phyloP scores from a whole-genome alignment of 768 basidiomycete species.

The Boletus speciosus region DNA sequence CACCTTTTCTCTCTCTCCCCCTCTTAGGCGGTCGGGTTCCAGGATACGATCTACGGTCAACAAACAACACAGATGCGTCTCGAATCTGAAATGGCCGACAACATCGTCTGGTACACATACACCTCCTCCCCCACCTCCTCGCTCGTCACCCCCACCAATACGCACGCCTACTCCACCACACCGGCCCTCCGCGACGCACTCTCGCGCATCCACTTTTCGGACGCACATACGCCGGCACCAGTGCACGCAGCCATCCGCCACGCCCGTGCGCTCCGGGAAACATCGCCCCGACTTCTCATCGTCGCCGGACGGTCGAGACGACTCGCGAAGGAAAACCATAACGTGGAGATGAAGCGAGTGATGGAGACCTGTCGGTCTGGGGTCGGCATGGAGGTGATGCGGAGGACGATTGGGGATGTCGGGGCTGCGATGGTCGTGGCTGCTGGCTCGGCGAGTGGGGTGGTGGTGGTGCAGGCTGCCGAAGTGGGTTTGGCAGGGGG shows the following conservation, averaged over 20 bases:
- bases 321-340: slow-evolving; percentile 70
- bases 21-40: slow-evolving; percentile 37
- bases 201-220: slow-evolving; percentile 65
- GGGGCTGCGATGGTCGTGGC: slow-evolving; percentile 70
- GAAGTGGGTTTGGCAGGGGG: neutral
- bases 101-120: slow-evolving; percentile 68
- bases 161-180: neutral
- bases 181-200: slow-evolving; percentile 34
- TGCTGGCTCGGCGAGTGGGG: slow-evolving; percentile 47
- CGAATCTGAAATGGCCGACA: slow-evolving; percentile 83
- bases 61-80: slow-evolving; percentile 60
- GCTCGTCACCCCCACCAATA: neutral
- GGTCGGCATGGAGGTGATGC: slow-evolving; percentile 35
- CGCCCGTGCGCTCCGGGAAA: slow-evolving; percentile 31
- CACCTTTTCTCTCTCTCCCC: too few relatives aligned
- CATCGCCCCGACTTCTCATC: slow-evolving; percentile 48
- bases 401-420: slow-evolving; percentile 84
- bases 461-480: slow-evolving; percentile 70
- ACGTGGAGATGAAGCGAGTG: slow-evolving; percentile 63
- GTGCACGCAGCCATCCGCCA: slow-evolving; percentile 53
- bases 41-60: slow-evolving; percentile 71
- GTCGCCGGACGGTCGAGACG: slow-evolving; percentile 73
- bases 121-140: slow-evolving; percentile 32
- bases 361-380: slow-evolving; percentile 40
- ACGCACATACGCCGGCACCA: slow-evolving; percentile 49